phyloP scores from a whole-genome alignment of 2,329 filamentous ascomycete genomes.

The Colletotrichum graminicola region DNA sequence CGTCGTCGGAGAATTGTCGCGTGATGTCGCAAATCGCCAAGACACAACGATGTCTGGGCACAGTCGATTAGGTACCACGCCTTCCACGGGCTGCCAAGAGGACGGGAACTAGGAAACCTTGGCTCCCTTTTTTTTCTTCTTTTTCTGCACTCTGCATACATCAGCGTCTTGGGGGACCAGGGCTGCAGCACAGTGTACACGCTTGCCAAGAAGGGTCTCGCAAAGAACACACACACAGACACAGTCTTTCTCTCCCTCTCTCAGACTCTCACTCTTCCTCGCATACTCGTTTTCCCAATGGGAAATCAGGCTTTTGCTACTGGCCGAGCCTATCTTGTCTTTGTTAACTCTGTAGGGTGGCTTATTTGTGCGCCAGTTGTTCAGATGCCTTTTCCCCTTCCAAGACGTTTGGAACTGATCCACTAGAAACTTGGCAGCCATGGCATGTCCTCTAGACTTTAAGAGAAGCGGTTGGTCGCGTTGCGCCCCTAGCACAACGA shows the following conservation, averaged over 20 bases:
- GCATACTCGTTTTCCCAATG: background rate
- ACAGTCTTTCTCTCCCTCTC: background rate
- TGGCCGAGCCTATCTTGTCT: background rate
- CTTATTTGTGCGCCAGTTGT: background rate
- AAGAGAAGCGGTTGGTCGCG: background rate
- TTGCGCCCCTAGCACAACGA: background rate
- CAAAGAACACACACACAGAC: background rate
- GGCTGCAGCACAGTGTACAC: slow-evolving; percentile 14
- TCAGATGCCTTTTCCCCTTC: background rate
- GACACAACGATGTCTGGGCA: background rate
- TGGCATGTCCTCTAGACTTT: background rate
- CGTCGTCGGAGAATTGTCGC: background rate
- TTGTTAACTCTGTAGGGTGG: background rate
- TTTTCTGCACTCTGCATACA: background rate
- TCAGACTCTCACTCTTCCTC: too few relatives aligned
- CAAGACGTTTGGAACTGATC: background rate
- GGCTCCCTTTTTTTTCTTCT: background rate
- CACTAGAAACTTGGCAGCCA: background rate
- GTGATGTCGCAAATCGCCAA: slow-evolving; percentile 20
- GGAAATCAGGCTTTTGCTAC: background rate
- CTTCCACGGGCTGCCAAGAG: slow-evolving; percentile 28
- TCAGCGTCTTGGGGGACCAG: background rate
- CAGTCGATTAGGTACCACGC: background rate
- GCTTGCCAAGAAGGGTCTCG: slow-evolving; percentile 33
- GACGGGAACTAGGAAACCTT: slow-evolving; percentile 36